These are phyloP conservation scores for Parasarocladium wereldwijsianum DNA, from an alignment of 2,329 filamentous ascomycete genomes.

Conservation along the genomic window DNA sequence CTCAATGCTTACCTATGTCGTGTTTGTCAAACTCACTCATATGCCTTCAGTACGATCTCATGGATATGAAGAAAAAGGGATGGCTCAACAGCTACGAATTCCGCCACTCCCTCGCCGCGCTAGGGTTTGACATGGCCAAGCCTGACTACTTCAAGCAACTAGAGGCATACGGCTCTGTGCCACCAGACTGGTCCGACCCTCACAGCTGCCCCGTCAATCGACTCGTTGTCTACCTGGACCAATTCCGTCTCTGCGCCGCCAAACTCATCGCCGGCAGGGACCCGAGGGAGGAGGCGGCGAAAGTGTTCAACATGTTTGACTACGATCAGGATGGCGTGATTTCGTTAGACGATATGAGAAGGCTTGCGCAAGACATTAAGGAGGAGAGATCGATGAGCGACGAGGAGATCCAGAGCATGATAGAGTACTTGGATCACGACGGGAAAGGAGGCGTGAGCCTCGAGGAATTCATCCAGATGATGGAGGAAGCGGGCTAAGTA, in stretches of 20 bases:
- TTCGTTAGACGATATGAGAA: conserved; percentile 70
- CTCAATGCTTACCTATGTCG: not conserved
- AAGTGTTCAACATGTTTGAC: conserved; percentile 90
- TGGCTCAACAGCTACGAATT: conserved; percentile 97
- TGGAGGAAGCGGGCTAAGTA: conserved; percentile 27
- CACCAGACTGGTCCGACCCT: conserved; percentile 34
- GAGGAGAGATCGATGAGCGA: conserved; percentile 70
- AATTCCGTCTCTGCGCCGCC: conserved; percentile 56
- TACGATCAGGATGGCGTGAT: conserved; percentile 85
- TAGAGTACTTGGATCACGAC: conserved; percentile 93
- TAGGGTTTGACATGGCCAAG: conserved; percentile 86
- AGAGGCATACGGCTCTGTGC: conserved; percentile 63
- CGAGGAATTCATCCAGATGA: conserved; percentile 55
- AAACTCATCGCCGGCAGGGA: conserved; percentile 69
- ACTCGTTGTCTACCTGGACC: conserved; percentile 36
- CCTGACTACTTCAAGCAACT: conserved; percentile 70
- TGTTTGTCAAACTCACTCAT: conserved; percentile 8
- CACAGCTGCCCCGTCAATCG: conserved; percentile 27
- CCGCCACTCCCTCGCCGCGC: conserved; percentile 86
- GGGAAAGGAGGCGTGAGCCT: conserved; percentile 68
- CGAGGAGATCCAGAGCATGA: conserved; percentile 87
- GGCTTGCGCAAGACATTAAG: conserved; percentile 80
- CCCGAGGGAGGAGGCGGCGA: conserved; percentile 77
- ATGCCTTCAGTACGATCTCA: conserved; percentile 62
- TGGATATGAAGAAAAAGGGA: conserved; percentile 91